phyloP scores from a whole-genome alignment of 164 flowering plant species.

The Aristolochia contorta region DNA sequence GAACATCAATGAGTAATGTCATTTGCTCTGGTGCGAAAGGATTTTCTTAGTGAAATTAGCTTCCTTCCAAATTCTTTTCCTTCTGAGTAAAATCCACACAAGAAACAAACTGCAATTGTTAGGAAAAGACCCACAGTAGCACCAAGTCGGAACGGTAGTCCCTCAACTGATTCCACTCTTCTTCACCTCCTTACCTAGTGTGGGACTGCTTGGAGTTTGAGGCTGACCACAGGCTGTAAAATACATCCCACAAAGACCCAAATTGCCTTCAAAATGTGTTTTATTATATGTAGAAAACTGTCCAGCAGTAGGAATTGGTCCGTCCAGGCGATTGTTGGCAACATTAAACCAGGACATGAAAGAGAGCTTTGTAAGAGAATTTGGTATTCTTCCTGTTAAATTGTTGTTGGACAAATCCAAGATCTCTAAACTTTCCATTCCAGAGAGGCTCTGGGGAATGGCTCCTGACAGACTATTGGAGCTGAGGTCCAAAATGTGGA shows the following conservation, averaged over 20 bases:
- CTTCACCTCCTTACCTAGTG: background rate
- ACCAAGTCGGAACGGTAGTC: slow-evolving; percentile 42
- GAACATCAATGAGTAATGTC: background rate
- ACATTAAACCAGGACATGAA: slow-evolving; percentile 25
- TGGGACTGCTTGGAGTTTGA: background rate
- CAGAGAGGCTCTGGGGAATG: slow-evolving; percentile 6
- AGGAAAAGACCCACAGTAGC: slow-evolving; percentile 41
- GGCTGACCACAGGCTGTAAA: slow-evolving; percentile 15
- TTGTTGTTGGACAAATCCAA: slow-evolving; percentile 19
- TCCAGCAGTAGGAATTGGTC: slow-evolving; percentile 45
- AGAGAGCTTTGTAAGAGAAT: slow-evolving; percentile 11
- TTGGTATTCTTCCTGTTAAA: slow-evolving; percentile 15
- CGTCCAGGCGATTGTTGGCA: slow-evolving; percentile 44
- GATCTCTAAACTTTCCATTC: slow-evolving; percentile 14
- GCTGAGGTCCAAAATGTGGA: slow-evolving; percentile 12
- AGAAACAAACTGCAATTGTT: slow-evolving; percentile 21
- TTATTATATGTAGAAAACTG: slow-evolving; percentile 47
- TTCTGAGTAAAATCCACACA: slow-evolving; percentile 14
- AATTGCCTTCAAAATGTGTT: slow-evolving; percentile 57
- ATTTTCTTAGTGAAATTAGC: background rate
- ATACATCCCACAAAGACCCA: slow-evolving; percentile 34
- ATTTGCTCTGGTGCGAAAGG: background rate
- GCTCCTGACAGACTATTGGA: slow-evolving; percentile 7
- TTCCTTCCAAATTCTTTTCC: slow-evolving; percentile 3
- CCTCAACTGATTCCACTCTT: background rate